phyloP scores from a whole-genome alignment of 73 alveolate genomes.

The Paramecium caudatum region DNA sequence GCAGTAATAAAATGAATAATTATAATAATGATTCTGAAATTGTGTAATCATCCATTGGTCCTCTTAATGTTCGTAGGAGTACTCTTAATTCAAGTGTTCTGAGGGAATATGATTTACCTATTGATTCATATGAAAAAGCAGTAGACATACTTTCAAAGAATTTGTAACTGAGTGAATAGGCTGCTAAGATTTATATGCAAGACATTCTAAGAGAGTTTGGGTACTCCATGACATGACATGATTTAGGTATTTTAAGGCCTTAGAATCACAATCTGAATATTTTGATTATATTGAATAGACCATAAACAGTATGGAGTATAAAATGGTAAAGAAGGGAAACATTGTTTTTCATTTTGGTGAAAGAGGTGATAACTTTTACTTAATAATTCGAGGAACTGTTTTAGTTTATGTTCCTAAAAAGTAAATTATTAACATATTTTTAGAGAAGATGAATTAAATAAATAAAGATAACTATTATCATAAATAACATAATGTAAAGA shows the following conservation, averaged over 20 bases:
- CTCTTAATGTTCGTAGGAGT: slow-evolving; percentile 2
- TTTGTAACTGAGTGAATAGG: background rate
- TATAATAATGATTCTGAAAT: slow-evolving; percentile 41
- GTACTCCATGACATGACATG: background rate
- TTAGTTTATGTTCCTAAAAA: slow-evolving; percentile 12
- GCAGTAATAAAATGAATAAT: slow-evolving; percentile 52
- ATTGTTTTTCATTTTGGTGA: slow-evolving; percentile 59
- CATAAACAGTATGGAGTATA: background rate
- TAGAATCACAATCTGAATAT: slow-evolving; percentile 19
- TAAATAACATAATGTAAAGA: background rate
- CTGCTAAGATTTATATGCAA: background rate
- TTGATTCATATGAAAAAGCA: slow-evolving; percentile 10
- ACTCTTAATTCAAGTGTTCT: background rate
- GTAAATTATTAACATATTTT: background rate
- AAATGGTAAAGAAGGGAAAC: slow-evolving; percentile 1
- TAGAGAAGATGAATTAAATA: slow-evolving; percentile 1
- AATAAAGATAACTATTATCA: background rate
- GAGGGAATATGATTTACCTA: slow-evolving; percentile 41
- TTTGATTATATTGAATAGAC: slow-evolving; percentile 1
- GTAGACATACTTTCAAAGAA: background rate
- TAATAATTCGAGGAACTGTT: slow-evolving; percentile 39
- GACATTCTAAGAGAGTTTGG: slow-evolving; percentile 58
- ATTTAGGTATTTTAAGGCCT: slow-evolving; percentile 20
- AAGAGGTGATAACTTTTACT: slow-evolving; percentile 52
- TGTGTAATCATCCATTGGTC: slow-evolving; percentile 28